Base-by-base conservation (phyloP, 2,329 filamentous ascomycete genomes). In the Byssothecium circinans region DNA sequence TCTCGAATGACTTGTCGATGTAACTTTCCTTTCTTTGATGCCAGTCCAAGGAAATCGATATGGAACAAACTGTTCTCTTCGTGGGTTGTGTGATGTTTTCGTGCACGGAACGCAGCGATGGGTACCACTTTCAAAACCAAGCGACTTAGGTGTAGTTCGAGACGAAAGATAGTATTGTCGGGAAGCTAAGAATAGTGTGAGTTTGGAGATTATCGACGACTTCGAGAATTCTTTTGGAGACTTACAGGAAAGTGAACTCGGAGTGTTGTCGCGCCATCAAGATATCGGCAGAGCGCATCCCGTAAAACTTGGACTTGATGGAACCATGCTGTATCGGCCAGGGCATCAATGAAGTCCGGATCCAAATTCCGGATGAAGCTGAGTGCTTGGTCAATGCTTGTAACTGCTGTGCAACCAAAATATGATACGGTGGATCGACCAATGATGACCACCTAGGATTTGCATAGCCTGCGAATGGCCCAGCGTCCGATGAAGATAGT, bases 271-370 rank as follows among this genome's bases (percentile, higher is more conserved):
- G 49, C n/a, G 14, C 37, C 15, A 5, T 45, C 30, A 17, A 55
- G 22, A 32, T 57, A 45, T 23, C 52, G 51, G 43, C 39, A 53
- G 17, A 57, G 43, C 6, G 49, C 43, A 23, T 55, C 43, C 18
- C 38, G 25, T 5, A 57, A 19, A 2, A 50, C 30, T 2, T 41
- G 20, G 2, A 45, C 45, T 37, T 53, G 44, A 18, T 55, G 27
- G 18, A 12, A 29, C 15, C 41, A 18, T 17, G 38, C 47, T 1
- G 54, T 52, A n/a, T 43, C 30, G 15, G 43, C 37, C 2, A 57
- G 37, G 5, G 34, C 47, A n/a, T 18, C 15, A 25, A 55, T 48
- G 15, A 34, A 45, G 11, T 50, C 35, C n/a, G 45, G 37, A 23
- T 45, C 33, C 8, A 55, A 10, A 43, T 51, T 19, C 10, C 35